phyloP scores from a whole-genome alignment of 495 filamentous ascomycete species.

The Platismatia glauca region DNA sequence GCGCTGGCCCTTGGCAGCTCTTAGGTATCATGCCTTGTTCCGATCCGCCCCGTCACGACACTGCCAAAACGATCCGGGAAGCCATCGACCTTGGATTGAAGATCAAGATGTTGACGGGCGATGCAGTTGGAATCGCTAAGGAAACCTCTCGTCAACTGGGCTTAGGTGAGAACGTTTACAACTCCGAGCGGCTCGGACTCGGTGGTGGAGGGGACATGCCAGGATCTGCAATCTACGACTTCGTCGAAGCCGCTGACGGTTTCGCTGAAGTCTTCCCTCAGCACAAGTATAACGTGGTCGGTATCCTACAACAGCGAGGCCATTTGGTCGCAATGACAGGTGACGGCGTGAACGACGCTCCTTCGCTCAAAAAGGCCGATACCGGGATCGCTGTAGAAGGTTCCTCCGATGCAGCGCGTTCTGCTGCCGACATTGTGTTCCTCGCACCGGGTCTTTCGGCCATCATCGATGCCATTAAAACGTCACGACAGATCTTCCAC shows the following conservation, averaged over 20 bases:
- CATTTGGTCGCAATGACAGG: conserved; percentile 64
- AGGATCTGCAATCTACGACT: conserved; percentile 86
- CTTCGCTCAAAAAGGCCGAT: conserved; percentile 58
- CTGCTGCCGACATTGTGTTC: conserved; percentile 91
- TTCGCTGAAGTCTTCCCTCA: conserved; percentile 71
- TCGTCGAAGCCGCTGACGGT: conserved; percentile 90
- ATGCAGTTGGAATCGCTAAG: conserved; percentile 85
- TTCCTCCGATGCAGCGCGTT: conserved; percentile 84
- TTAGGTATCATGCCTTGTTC: conserved; percentile 90
- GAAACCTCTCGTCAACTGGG: conserved; percentile 85
- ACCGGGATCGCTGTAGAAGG: conserved; percentile 77
- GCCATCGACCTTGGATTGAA: conserved; percentile 78
- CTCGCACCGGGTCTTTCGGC: conserved; percentile 82
- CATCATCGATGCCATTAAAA: conserved; percentile 90
- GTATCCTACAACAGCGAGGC: conserved; percentile 61
- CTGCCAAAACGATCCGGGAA: conserved; percentile 81
- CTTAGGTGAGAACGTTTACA: conserved; percentile 90
- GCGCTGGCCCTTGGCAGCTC: conserved; percentile 71
- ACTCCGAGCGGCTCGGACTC: conserved; percentile 76
- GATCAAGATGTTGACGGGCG: conserved; percentile 96
- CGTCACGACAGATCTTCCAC: conserved; percentile 91
- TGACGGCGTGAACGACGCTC: conserved; percentile 80
- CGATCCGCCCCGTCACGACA: conserved; percentile 86
- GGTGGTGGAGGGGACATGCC: conserved; percentile 85
- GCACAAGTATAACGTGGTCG: conserved; percentile 72